Evolutionary conservation across 23 red algal species (phyloP), one percentile per base, ranked within the genome.

Genomic region (Gracilaria caudata): DNA sequence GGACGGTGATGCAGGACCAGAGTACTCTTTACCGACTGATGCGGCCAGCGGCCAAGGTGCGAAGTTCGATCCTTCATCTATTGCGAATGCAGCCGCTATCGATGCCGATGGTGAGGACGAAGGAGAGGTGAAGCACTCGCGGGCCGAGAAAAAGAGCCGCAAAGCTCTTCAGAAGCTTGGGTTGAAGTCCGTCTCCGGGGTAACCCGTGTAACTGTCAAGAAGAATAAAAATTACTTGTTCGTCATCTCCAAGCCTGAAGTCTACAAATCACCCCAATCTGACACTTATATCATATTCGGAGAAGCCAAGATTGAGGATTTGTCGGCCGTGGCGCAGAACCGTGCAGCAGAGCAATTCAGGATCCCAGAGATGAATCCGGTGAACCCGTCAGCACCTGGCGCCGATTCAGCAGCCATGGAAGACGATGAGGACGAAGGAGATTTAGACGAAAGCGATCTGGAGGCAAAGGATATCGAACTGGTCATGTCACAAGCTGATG

Each of bases 201-300:
- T 99, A 19, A 87, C 82, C 32, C 75, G 93, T 35, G 88, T 99
- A n/a, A 92, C 92, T 20, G 88, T 95, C 60, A 99, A 93, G 72
- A 93, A 94, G 85, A 94, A 99, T 57, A 93, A 92, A 65, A 95
- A 95, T 25, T 81, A 92, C 39, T 71, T 99, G 8, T 99, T 99
- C 73, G 93, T 95, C 78, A 92, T 99, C 25, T 93, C 93, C 7
- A 90, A 93, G 65, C 93, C 97, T 38, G 97, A 99, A 60, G 97
- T 99, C 39, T 99, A 93, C 90, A 95, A 95, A 47, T 93, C 87
- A 24, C 90, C 97, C n/a, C 83, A 88, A 45, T 95, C 93, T 13
- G 97, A 99, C 82, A 95, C 92, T 34, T 99, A 99, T 80, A 94
- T 99, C 35, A 89, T 99, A 36, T 99, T 99, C 68, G 97, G 97